A percentile compares a stretch with the other conserved stretches of the same genome.
Evolutionary conservation across 2,329 filamentous ascomycete species (phyloP).

Genomic region (Paecilomyces variotii): DNA sequence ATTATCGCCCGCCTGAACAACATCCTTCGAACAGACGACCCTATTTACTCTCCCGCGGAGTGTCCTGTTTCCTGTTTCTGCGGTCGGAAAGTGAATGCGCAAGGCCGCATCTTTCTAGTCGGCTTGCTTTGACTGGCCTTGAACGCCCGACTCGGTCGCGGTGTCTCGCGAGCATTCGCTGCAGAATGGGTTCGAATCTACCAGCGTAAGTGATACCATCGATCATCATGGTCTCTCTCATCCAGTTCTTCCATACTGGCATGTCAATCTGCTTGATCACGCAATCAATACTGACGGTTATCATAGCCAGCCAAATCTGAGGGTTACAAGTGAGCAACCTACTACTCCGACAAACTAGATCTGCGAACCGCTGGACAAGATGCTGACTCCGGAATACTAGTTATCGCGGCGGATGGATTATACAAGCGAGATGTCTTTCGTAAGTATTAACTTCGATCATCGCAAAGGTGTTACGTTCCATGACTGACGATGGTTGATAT

Average conservation of each 20-base stretch:
- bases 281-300: slow-evolving; percentile 12
- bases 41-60: neutral
- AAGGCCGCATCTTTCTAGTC: slow-evolving; percentile 18
- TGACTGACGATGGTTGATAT: slow-evolving; percentile 1
- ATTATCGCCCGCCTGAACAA: neutral
- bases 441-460: slow-evolving; percentile 45
- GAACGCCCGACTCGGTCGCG: slow-evolving; percentile 16
- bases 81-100: slow-evolving; percentile 24
- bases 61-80: neutral
- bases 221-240: neutral
- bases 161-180: slow-evolving; percentile 18
- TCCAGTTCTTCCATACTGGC: neutral
- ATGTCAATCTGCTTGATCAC: neutral
- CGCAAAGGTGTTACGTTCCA: neutral
- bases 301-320: slow-evolving; percentile 70
- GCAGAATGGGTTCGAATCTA: slow-evolving; percentile 52
- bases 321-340: slow-evolving; percentile 69
- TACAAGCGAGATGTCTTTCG: slow-evolving; percentile 99
- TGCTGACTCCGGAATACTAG: slow-evolving; percentile 42
- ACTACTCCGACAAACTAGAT: neutral
- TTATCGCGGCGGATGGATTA: slow-evolving; percentile 95
- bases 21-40: neutral
- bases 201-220: slow-evolving; percentile 48
- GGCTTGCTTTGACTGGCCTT: slow-evolving; percentile 30
- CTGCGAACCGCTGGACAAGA: slow-evolving; percentile 2